phyloP scores from a whole-genome alignment of 257 asterid species.

The Fraxinus pennsylvanica region DNA sequence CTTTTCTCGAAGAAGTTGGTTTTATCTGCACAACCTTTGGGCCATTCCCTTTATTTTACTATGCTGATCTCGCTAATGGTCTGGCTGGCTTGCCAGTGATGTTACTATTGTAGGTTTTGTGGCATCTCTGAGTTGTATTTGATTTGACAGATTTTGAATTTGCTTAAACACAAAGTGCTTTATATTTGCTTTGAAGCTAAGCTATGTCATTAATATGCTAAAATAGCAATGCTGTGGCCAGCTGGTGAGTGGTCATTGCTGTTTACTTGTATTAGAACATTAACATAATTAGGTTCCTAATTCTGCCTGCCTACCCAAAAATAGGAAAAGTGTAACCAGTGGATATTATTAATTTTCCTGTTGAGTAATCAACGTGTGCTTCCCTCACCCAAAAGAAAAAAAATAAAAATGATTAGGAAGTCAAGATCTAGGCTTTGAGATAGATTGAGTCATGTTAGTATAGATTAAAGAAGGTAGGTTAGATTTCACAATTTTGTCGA shows the following conservation, averaged over 20 bases:
- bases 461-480: not conserved
- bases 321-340: too few relatives aligned
- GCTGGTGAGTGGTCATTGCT: not conserved
- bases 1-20: too few relatives aligned
- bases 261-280: not conserved
- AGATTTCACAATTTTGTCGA: too few relatives aligned
- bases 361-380: not conserved
- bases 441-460: not conserved
- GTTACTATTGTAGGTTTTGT: not conserved
- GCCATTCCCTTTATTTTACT: not conserved
- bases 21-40: not conserved
- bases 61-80: not conserved
- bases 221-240: not conserved
- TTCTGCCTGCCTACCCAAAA: not conserved
- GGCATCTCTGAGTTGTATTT: not conserved
- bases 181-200: not conserved
- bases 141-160: slow-evolving; percentile 14
- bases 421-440: not conserved
- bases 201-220: not conserved
- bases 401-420: not conserved
- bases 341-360: not conserved
- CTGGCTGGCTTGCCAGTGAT: not conserved
- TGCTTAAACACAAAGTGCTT: slow-evolving; percentile 8
- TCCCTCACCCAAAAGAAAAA: not conserved
- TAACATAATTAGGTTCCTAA: not conserved